Conservation (phyloP, 2,329 filamentous ascomycete species). For the Xylariaceae sp. region DNA sequence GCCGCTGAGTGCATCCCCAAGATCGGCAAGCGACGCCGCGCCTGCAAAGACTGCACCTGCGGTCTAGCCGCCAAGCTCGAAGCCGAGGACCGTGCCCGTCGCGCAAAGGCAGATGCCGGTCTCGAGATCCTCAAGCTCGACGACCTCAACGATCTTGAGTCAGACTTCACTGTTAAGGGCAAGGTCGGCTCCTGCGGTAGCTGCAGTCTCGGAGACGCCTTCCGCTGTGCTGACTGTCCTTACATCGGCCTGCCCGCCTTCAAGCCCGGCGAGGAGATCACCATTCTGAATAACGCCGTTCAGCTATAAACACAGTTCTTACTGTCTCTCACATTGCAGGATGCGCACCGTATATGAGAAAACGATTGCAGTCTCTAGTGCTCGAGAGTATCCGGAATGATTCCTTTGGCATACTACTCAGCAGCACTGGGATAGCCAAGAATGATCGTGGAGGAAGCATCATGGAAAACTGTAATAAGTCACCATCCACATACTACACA, state of each 20-base stretch:
- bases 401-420: too few species aligned
- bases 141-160: slow-evolving; percentile 69
- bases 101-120: slow-evolving; percentile 58
- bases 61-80: slow-evolving; percentile 83
- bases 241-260: slow-evolving; percentile 71
- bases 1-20: slow-evolving; percentile 86
- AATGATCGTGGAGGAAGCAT: too few species aligned
- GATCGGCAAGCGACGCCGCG: slow-evolving; percentile 81
- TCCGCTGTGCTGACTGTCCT: slow-evolving; percentile 63
- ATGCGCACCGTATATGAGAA: too few species aligned
- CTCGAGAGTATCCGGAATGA: too few species aligned
- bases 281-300: slow-evolving; percentile 79
- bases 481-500: too few species aligned
- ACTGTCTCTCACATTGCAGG: background rate
- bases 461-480: too few species aligned
- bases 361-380: too few species aligned
- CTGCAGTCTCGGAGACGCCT: slow-evolving; percentile 84
- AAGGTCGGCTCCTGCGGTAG: slow-evolving; percentile 95
- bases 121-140: slow-evolving; percentile 71
- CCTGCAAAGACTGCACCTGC: slow-evolving; percentile 98
- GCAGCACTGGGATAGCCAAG: too few species aligned
- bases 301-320: slow-evolving; percentile 58
- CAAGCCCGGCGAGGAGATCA: slow-evolving; percentile 93
- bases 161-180: slow-evolving; percentile 97
- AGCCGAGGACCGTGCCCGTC: slow-evolving; percentile 74